Conservation (phyloP, 352 stramenopile species). For the Elongisporangium undulatum region DNA sequence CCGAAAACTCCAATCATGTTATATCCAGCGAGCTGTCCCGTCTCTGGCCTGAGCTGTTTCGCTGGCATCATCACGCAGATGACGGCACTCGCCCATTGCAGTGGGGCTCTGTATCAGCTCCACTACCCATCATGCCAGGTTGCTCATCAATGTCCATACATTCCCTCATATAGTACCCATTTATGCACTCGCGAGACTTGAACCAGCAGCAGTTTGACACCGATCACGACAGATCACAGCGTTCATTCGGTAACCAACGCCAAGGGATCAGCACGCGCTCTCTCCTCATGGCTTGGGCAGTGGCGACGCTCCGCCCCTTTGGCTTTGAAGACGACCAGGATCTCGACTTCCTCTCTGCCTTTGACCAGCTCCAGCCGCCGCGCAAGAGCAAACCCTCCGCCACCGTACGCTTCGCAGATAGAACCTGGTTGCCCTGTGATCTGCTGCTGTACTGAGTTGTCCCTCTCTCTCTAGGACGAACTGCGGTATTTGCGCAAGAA, state of each 20-base stretch:
- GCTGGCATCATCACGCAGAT: neutral
- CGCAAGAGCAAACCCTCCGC: slow-evolving; percentile 28
- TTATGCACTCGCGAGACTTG: neutral
- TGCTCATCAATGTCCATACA: no score
- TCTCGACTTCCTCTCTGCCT: slow-evolving; percentile 28
- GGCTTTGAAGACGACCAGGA: slow-evolving; percentile 7
- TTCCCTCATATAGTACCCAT: no score
- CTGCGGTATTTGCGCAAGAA: slow-evolving; percentile 44
- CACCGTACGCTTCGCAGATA: slow-evolving; percentile 16
- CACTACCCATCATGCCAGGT: no score
- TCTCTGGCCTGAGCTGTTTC: no score
- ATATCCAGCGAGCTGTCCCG: no score
- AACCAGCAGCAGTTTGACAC: no score
- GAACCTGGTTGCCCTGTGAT: neutral
- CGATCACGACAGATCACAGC: neutral
- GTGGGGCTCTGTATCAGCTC: no score
- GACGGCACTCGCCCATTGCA: no score
- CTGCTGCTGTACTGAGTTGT: neutral
- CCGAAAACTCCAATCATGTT: no score
- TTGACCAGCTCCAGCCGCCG: slow-evolving; percentile 15
- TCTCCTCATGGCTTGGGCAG: neutral
- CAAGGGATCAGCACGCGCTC: no score
- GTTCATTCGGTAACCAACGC: slow-evolving; percentile 1
- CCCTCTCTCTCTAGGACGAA: slow-evolving; percentile 28
- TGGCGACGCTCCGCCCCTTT: neutral